Evolutionary conservation across 306 rosid species (phyloP).

Genomic region (Lathyrus tuberosus): DNA sequence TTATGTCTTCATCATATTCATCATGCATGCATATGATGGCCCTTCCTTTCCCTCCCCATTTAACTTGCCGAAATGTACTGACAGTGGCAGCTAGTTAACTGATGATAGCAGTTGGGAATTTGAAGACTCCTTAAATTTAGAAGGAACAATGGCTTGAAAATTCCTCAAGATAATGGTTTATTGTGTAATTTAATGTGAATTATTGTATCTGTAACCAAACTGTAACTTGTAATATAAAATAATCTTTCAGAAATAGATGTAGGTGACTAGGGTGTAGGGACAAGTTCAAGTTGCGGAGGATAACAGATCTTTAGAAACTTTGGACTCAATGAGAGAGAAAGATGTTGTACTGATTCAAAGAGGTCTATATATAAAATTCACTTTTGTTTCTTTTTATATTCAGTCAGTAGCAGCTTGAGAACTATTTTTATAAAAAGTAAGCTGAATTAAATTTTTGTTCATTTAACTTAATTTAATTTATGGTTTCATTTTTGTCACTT

Average conservation of each 20-base stretch:
- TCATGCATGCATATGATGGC: slow-evolving; percentile 15
- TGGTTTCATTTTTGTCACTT: no score
- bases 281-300: slow-evolving; percentile 24
- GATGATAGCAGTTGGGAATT: slow-evolving; percentile 17
- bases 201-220: slow-evolving; percentile 17
- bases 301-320: slow-evolving; percentile 33
- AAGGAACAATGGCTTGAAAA: slow-evolving; percentile 22
- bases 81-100: slow-evolving; percentile 6
- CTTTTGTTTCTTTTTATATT: neutral
- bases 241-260: slow-evolving; percentile 20
- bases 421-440: no score
- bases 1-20: neutral
- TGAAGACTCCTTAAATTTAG: slow-evolving; percentile 22
- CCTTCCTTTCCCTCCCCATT: slow-evolving; percentile 19
- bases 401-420: neutral
- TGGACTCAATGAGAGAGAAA: slow-evolving; percentile 23
- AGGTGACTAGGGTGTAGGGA: slow-evolving; percentile 24
- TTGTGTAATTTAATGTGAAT: slow-evolving; percentile 11
- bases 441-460: no score
- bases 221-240: slow-evolving; percentile 41
- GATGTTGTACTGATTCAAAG: slow-evolving; percentile 26
- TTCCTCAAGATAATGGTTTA: slow-evolving; percentile 20
- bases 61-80: slow-evolving; percentile 21
- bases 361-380: slow-evolving; percentile 14
- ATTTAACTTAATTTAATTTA: no score